Base-by-base conservation (phyloP, 1,284 basidiomycete species). In the Austroboletus niveus region DNA sequence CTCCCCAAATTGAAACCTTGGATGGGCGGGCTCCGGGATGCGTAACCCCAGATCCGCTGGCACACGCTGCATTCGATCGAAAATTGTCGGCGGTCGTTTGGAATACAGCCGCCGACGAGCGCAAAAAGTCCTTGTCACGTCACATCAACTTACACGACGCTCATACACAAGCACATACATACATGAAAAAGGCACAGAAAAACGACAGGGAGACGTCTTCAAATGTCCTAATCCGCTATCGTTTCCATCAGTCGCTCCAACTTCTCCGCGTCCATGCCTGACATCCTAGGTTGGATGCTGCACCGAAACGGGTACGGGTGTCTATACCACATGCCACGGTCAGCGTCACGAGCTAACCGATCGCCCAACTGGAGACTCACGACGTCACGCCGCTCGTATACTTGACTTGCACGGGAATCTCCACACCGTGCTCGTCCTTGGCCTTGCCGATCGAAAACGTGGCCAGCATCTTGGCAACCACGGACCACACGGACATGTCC, bases 291-390 rank as follows among this genome's bases (percentile, higher is more conserved):
- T 14, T 42, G 24, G 30, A 65, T 55, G 10, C 29, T 52, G 31
- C 59, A 65, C 22, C 10, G 43, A 20, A 63, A 67, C 8, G 63
- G 64, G 5, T 53, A 36, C 4, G 64, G 56, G 29, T 42, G 64
- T 42, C 64, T 63, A 10, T 17, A 38, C 15, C 40, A 12, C 27
- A 17, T 5, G 9, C 22, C 10, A 17, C 2, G 7, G 30, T 34
- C 14, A 10, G 4, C 8, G 32, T 42, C 51, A 41, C 14, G 39
- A 38, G 2, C 45, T 1, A 34, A 17, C 9, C 15, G n/a, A 8
- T n/a, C 14, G 12, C 36, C 10, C n/a, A 14, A n/a, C 12, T 36
- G 5, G 42, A 27, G 17, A 53, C 63, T 52, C 22, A 69, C 63
- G 45, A 32, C 1, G 45, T 9, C 14, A 66, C 1, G 5, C 59